Evolutionary conservation across 2,329 filamentous ascomycete species (phyloP).

Genomic region (Stagonosporopsis chrysanthemi): DNA sequence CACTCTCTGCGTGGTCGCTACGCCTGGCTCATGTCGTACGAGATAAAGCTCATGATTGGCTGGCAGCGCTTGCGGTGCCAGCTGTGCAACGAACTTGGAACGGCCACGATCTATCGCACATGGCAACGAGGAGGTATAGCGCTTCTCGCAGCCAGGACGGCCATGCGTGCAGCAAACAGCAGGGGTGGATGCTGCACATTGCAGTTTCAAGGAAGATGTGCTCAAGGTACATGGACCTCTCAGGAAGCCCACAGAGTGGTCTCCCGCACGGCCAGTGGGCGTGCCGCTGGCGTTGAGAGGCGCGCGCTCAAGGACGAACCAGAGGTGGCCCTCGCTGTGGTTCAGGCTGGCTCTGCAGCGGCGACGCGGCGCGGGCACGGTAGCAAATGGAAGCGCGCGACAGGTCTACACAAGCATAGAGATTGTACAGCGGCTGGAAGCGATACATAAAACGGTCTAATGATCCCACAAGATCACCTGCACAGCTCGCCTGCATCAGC

Average conservation of each 20-base stretch:
- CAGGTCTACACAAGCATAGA: slow-evolving; percentile 35
- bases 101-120: slow-evolving; percentile 30
- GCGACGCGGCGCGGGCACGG: slow-evolving; percentile 32
- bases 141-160: slow-evolving; percentile 32
- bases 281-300: slow-evolving; percentile 45
- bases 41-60: slow-evolving; percentile 35
- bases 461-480: slow-evolving; percentile 38
- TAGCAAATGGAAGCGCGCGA: slow-evolving; percentile 49
- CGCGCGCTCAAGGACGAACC: slow-evolving; percentile 45
- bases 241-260: slow-evolving; percentile 33
- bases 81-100: slow-evolving; percentile 31
- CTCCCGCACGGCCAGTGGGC: slow-evolving; percentile 38
- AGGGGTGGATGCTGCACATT: slow-evolving; percentile 45
- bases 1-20: slow-evolving; percentile 32
- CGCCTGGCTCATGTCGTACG: slow-evolving; percentile 39
- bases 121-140: slow-evolving; percentile 29
- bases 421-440: slow-evolving; percentile 46
- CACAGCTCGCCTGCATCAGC: slow-evolving; percentile 31
- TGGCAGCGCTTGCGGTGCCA: slow-evolving; percentile 13
- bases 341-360: slow-evolving; percentile 36
- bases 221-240: slow-evolving; percentile 36
- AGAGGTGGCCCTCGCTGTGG: slow-evolving; percentile 37
- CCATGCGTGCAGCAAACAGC: slow-evolving; percentile 31
- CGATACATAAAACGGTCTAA: slow-evolving; percentile 45
- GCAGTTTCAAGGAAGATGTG: slow-evolving; percentile 38